phyloP scores from a whole-genome alignment of 331 rosid genomes.

The Stylosanthes scabra region DNA sequence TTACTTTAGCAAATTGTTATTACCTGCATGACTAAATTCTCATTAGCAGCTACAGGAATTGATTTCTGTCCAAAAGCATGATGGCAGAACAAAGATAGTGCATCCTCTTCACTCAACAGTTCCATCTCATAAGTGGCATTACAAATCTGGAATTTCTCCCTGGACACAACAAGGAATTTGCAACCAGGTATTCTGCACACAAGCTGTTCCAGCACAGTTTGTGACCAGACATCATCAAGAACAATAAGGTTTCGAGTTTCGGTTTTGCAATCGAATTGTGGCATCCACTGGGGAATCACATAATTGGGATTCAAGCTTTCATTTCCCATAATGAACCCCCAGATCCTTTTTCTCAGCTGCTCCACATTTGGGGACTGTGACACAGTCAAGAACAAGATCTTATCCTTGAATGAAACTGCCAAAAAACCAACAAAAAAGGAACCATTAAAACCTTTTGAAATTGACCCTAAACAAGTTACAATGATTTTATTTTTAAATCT shows the following conservation, averaged over 20 bases:
- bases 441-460: background rate
- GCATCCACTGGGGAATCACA: constrained; percentile 58
- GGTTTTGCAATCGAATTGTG: constrained; percentile 45
- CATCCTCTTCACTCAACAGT: constrained; percentile 64
- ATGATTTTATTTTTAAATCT: background rate
- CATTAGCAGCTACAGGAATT: constrained; percentile 61
- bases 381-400: constrained; percentile 82
- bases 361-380: constrained; percentile 92
- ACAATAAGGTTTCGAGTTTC: constrained; percentile 61
- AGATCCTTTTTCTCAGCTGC: constrained; percentile 64
- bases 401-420: constrained; percentile 71
- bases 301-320: constrained; percentile 42
- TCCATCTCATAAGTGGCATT: constrained; percentile 66
- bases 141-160: constrained; percentile 57
- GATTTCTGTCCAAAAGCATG: constrained; percentile 84
- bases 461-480: background rate
- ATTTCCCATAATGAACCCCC: constrained; percentile 64
- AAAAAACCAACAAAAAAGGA: background rate
- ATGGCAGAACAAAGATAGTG: constrained; percentile 82
- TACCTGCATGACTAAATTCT: constrained; percentile 84
- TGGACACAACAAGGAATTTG: constrained; percentile 75
- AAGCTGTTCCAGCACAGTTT: constrained; percentile 56
- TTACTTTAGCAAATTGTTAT: no score
- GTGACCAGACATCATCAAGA: constrained; percentile 93
- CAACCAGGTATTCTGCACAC: constrained; percentile 61